phyloP scores from a whole-genome alignment of 1,284 basidiomycete genomes.

The Microstroma glucosiphilum region DNA sequence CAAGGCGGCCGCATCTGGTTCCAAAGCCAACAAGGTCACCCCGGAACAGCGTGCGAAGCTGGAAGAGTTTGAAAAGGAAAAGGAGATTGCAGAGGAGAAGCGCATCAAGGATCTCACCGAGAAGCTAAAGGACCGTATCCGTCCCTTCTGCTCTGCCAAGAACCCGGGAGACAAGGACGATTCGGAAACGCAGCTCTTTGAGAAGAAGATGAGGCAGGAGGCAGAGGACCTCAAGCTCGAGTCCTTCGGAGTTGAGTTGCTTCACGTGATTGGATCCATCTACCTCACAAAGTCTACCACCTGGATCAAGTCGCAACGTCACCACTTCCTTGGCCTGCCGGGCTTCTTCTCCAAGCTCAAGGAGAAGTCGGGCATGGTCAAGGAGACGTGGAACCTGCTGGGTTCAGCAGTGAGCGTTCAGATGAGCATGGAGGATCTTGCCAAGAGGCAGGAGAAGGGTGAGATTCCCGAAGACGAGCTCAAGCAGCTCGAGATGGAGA shows the following conservation, averaged over 20 bases:
- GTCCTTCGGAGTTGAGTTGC: conserved; percentile 91
- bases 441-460: conserved; percentile 78
- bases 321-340: conserved; percentile 74
- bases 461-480: conserved; percentile 67
- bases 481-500: conserved; percentile 80
- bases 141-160: conserved; percentile 59
- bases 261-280: conserved; percentile 57
- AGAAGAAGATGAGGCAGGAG: conserved; percentile 71
- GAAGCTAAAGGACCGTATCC: conserved; percentile 49
- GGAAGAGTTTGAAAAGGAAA: conserved; percentile 48
- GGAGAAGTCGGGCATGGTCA: conserved; percentile 75
- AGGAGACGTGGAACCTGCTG: conserved; percentile 51
- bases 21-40: conserved; percentile 60
- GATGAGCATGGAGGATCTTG: conserved; percentile 71
- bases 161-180: conserved; percentile 79
- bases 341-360: conserved; percentile 91
- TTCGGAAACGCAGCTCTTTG: conserved; percentile 61
- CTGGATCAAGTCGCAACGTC: conserved; percentile 65
- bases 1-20: not conserved
- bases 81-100: conserved; percentile 46
- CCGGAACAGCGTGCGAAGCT: conserved; percentile 63
- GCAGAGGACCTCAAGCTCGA: conserved; percentile 95
- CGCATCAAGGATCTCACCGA: conserved; percentile 42
- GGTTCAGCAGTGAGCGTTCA: conserved; percentile 59
- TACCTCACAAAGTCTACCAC: conserved; percentile 90